A percentile compares a stretch with the other conserved stretches of the same genome.
Evolutionary conservation across 352 stramenopile species (phyloP).

Genomic region (Pythium brachiatum): DNA sequence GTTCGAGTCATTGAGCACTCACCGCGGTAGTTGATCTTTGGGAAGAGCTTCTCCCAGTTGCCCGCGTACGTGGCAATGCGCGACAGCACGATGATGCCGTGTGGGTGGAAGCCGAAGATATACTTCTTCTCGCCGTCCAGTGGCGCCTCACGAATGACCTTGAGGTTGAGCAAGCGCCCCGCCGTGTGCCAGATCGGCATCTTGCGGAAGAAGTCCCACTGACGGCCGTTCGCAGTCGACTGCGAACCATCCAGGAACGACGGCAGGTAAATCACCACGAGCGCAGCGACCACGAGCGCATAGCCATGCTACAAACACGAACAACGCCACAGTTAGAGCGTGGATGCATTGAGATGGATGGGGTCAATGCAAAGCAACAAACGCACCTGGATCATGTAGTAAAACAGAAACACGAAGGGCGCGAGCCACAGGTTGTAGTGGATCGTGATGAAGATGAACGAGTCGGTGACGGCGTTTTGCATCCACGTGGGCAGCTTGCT

Average conservation of each 20-base stretch:
- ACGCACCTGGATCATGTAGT: conserved; percentile 53
- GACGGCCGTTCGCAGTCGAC: conserved; percentile 45
- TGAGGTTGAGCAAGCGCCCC: conserved; percentile 50
- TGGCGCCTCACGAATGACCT: conserved; percentile 62
- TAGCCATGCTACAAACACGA: conserved; percentile 38
- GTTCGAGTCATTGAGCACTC: neutral
- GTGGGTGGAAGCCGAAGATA: conserved; percentile 68
- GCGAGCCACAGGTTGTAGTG: conserved; percentile 72
- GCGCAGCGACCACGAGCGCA: conserved; percentile 43
- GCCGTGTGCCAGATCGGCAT: conserved; percentile 49
- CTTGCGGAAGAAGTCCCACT: conserved; percentile 49
- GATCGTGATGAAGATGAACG: conserved; percentile 62
- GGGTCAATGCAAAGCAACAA: neutral
- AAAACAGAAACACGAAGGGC: conserved; percentile 48
- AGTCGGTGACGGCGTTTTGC: conserved; percentile 35
- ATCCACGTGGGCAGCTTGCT: conserved; percentile 43
- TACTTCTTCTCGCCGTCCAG: conserved; percentile 68
- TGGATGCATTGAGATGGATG: neutral
- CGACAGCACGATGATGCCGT: conserved; percentile 72
- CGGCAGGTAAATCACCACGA: conserved; percentile 59
- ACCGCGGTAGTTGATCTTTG: conserved; percentile 48
- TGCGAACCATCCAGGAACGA: conserved; percentile 60
- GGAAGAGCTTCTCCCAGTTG: conserved; percentile 68
- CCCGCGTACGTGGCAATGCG: conserved; percentile 59
- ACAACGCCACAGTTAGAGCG: neutral